A percentile compares a stretch with the other conserved stretches of the same genome.
Conservation (phyloP, 192 early-diverging fungal genomes). For the Gonapodya prolifera region DNA sequence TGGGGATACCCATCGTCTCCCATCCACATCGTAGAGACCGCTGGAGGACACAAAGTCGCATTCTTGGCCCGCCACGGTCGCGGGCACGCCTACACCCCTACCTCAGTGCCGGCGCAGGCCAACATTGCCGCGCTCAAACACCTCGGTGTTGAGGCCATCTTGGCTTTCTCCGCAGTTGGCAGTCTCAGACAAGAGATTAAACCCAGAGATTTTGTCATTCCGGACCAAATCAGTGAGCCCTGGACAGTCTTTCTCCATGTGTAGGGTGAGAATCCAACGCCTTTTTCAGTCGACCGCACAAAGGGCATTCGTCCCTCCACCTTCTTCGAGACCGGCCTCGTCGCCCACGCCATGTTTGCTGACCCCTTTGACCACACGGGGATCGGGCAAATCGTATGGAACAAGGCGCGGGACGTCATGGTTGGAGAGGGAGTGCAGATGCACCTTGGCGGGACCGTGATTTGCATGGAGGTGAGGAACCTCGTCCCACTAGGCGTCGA, state of each 20-base stretch:
- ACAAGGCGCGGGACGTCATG: constrained; percentile 22
- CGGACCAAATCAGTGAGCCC: constrained; percentile 66
- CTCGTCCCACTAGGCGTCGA: no score
- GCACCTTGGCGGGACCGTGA: constrained; percentile 70
- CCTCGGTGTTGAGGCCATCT: constrained; percentile 78
- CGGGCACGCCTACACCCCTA: constrained; percentile 70
- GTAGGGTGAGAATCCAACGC: no score
- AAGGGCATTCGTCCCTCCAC: constrained; percentile 88
- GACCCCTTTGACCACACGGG: constrained; percentile 80
- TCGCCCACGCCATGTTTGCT: constrained; percentile 84
- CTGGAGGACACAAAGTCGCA: constrained; percentile 69
- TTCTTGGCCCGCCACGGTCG: constrained; percentile 94
- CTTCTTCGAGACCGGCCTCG: constrained; percentile 89
- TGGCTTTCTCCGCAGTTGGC: constrained; percentile 96
- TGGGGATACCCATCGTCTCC: constrained; percentile 82
- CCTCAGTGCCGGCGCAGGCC: constrained; percentile 84
- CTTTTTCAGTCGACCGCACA: constrained; percentile 60
- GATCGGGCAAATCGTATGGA: constrained; percentile 50
- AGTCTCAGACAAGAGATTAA: constrained; percentile 86
- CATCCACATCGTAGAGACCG: constrained; percentile 65
- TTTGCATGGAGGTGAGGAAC: constrained; percentile 75
- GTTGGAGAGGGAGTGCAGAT: constrained; percentile 39
- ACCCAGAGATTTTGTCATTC: constrained; percentile 89
- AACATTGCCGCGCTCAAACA: constrained; percentile 98
- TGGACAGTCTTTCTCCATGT: no score